Conservation (phyloP, 2,329 filamentous ascomycete genomes). For the Lithohypha guttulata region DNA sequence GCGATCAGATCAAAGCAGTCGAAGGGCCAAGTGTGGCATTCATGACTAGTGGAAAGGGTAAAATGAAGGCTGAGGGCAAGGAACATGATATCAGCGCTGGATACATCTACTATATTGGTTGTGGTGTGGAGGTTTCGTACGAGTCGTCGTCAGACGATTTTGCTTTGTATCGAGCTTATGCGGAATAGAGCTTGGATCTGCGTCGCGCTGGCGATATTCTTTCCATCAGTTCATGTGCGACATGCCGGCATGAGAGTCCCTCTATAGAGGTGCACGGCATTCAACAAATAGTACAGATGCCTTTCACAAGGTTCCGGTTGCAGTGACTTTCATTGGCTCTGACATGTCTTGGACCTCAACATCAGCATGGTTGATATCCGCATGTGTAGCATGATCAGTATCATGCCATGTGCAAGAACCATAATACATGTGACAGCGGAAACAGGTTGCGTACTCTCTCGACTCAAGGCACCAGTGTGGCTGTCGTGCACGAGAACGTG, state of each 20-base stretch:
- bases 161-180: conserved; percentile 39
- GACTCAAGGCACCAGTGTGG: too few relatives aligned
- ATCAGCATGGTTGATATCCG: too few relatives aligned
- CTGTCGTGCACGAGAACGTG: too few relatives aligned
- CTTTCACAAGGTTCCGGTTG: neutral
- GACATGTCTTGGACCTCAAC: neutral
- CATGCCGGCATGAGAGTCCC: too few relatives aligned
- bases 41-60: conserved; percentile 49
- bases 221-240: neutral
- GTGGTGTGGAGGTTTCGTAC: conserved; percentile 36
- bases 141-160: conserved; percentile 27
- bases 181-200: conserved; percentile 22
- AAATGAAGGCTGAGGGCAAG: conserved; percentile 44
- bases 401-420: too few relatives aligned
- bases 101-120: conserved; percentile 56
- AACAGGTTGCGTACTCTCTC: too few relatives aligned
- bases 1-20: conserved; percentile 45
- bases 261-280: neutral
- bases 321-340: neutral
- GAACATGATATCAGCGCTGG: conserved; percentile 49
- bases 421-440: too few relatives aligned
- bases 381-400: too few relatives aligned
- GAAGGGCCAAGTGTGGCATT: conserved; percentile 55
- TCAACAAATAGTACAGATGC: neutral
- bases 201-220: neutral